Conservation (phyloP, 768 basidiomycete species). For the Termitomyces sp. region DNA sequence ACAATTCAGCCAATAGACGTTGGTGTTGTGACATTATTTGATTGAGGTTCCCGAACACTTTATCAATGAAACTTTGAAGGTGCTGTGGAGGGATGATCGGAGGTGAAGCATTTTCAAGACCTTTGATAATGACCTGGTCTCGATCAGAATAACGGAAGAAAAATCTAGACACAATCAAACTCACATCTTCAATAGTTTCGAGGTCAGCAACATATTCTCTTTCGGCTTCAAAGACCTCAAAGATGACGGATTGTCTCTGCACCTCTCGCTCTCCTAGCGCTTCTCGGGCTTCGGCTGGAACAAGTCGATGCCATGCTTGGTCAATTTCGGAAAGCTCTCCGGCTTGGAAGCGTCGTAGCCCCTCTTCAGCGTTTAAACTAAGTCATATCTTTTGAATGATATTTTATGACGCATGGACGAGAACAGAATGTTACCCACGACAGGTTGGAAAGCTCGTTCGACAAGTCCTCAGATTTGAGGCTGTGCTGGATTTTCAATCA, state of each 20-base stretch:
- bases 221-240: slow-evolving; percentile 89
- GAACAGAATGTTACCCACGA: slow-evolving; percentile 30
- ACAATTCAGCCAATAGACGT: slow-evolving; percentile 67
- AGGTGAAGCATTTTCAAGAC: slow-evolving; percentile 57
- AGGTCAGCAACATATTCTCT: slow-evolving; percentile 85
- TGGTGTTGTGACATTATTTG: slow-evolving; percentile 67
- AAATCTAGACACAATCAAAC: slow-evolving; percentile 7
- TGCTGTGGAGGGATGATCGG: slow-evolving; percentile 57
- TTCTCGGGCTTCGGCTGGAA: slow-evolving; percentile 67
- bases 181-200: slow-evolving; percentile 62
- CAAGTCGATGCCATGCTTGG: slow-evolving; percentile 81
- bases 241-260: slow-evolving; percentile 80
- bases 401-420: slow-evolving; percentile 1
- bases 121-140: slow-evolving; percentile 67
- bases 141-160: neutral
- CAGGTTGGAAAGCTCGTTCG: slow-evolving; percentile 30
- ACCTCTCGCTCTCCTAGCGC: slow-evolving; percentile 76
- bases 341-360: slow-evolving; percentile 62
- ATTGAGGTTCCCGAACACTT: slow-evolving; percentile 83
- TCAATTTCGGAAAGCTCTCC: slow-evolving; percentile 64
- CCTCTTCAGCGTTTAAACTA: slow-evolving; percentile 64
- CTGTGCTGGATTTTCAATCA: slow-evolving; percentile 5
- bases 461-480: slow-evolving; percentile 16
- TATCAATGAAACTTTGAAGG: slow-evolving; percentile 64
- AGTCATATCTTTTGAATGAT: slow-evolving; percentile 16